Percentiles rank a stretch among this genome's conserved stretches.
These are phyloP conservation scores for Candida jianshihensis DNA, from an alignment of 805 yeast species.

Conservation along the genomic window DNA sequence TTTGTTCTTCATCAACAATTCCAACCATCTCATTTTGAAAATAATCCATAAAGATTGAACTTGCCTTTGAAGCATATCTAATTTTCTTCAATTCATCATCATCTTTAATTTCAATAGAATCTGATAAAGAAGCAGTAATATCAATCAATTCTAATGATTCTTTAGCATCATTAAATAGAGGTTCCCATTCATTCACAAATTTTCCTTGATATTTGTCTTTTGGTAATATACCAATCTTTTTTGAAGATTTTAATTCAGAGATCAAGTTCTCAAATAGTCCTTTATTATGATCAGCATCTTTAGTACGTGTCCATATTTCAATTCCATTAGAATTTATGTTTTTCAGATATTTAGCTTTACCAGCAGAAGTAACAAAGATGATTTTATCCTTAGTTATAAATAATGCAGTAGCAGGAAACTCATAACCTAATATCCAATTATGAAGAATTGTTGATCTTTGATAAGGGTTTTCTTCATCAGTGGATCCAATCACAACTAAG, in stretches of 20 bases:
- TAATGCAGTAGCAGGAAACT: conserved; percentile 86
- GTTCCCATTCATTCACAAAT: conserved; percentile 75
- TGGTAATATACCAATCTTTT: conserved; percentile 56
- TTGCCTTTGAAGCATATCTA: conserved; percentile 67
- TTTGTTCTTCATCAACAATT: conserved; percentile 79
- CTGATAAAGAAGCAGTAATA: conserved; percentile 47
- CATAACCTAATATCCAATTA: conserved; percentile 90
- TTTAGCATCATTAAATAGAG: conserved; percentile 31
- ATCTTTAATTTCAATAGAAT: conserved; percentile 68
- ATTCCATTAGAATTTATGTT: conserved; percentile 44
- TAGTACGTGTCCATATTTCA: conserved; percentile 67
- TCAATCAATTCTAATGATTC: conserved; percentile 41
- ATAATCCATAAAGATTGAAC: conserved; percentile 70
- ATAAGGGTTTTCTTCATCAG: conserved; percentile 84
- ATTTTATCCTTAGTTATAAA: conserved; percentile 54
- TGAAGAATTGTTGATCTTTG: conserved; percentile 82
- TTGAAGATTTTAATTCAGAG: conserved; percentile 34
- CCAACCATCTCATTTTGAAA: conserved; percentile 85
- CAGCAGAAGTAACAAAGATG: conserved; percentile 68
- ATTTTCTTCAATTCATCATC: conserved; percentile 62
- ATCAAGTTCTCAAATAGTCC: conserved; percentile 53
- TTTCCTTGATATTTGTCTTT: conserved; percentile 82
- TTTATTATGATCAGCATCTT: conserved; percentile 73
- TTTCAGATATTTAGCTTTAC: conserved; percentile 75
- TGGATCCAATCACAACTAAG: conserved; percentile 72